Evolutionary conservation across 164 flowering plant species (phyloP), one percentile per base, ranked within the genome.

Genomic region (Chimonanthus praecox): DNA sequence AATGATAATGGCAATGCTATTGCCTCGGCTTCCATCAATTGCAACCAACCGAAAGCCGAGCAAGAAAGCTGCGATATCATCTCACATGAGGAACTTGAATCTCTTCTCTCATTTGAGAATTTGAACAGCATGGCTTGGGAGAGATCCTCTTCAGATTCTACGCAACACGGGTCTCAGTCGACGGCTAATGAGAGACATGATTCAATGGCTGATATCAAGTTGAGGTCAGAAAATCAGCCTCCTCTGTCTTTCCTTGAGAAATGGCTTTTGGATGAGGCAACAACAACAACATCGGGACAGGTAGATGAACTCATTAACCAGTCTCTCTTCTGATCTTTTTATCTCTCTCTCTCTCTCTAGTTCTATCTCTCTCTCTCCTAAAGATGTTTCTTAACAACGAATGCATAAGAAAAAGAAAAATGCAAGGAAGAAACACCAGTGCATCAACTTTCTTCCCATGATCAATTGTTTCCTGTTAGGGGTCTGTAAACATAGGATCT

Each of bases 61-160:
- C 70, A 69, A 68, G 69, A 78, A 47, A 79, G 78, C 15, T 70
- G 81, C 20, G 84, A 83, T 46, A 70, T 84, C 49, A 74, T 84
- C 2, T 72, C 83, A 13, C 74, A 76, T 50, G 89, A 87, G 18
- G 90, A 87, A 64, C 69, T 88, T 54, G 90, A 87, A 16, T 82
- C 88, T 13, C 85, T 88, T 2, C 74, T 89, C 44, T 81, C 86
- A 0, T 83, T 88, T 60, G 92, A 89, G 67, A 85, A 83, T 58
- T 46, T 85, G 72, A 80, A 75, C 77, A 81, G 63, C 77, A 67
- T 78, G 45, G 74, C 63, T 6, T 84, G 88, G 89, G 86, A 83
- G 68, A 84, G 87, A 74, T 77, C 84, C 0, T 76, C 82, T 11
- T 48, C 76, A 47, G 83, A 84, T 63, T 62, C 81, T 49, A 67